These are phyloP conservation scores for Lepidium campestre DNA, from an alignment of 441 rosid genomes.

Conservation along the genomic window DNA sequence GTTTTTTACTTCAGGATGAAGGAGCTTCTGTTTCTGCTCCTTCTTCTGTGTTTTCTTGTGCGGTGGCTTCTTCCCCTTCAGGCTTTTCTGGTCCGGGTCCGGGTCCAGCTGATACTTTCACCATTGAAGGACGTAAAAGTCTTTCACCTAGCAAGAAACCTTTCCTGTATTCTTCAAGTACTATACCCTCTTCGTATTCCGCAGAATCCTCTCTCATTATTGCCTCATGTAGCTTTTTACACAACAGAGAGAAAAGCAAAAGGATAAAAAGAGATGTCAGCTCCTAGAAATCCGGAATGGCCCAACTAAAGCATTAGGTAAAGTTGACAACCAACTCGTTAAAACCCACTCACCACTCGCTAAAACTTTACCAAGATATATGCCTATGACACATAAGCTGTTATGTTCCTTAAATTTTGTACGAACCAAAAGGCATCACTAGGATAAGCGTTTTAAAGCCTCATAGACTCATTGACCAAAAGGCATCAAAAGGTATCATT, in stretches of 20 bases:
- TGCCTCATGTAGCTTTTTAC: conserved; percentile 80
- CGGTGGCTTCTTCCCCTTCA: conserved; percentile 26
- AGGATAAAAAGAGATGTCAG: conserved; percentile 3
- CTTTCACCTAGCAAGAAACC: conserved; percentile 85
- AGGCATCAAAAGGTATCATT: not conserved
- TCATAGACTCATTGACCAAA: not conserved
- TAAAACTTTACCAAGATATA: not conserved
- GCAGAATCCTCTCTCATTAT: conserved; percentile 83
- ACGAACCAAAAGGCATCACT: not conserved
- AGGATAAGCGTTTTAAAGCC: not conserved
- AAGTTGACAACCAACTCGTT: conserved; percentile 4
- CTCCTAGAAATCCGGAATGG: not conserved
- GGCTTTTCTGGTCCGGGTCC: conserved; percentile 82
- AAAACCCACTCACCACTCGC: not conserved
- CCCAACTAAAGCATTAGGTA: not conserved
- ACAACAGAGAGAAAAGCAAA: not conserved
- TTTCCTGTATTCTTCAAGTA: conserved; percentile 74
- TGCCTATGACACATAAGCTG: not conserved
- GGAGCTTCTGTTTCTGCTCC: conserved; percentile 33
- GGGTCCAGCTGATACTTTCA: conserved; percentile 96
- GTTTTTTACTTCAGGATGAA: conserved; percentile 22
- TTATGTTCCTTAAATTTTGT: not conserved
- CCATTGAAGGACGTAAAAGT: conserved; percentile 92
- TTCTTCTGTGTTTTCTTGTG: conserved; percentile 26
- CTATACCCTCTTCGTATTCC: conserved; percentile 70